These are phyloP conservation scores for Emmonsiellopsis sp. DNA, from an alignment of 2,329 filamentous ascomycete species.

Conservation along the genomic window DNA sequence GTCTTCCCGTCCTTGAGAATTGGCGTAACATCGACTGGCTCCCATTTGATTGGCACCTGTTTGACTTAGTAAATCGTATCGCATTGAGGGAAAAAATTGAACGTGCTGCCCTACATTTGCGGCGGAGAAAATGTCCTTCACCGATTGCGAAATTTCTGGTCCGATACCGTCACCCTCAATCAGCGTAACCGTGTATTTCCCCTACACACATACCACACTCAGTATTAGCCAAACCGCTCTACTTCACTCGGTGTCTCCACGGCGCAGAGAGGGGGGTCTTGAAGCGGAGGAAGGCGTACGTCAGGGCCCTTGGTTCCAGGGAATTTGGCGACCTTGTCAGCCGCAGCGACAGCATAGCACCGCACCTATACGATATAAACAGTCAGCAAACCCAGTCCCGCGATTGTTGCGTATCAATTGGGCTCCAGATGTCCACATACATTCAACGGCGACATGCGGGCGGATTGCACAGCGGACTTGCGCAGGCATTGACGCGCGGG, in stretches of 20 bases:
- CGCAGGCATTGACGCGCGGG: slow-evolving; percentile 74
- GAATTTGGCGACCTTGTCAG: slow-evolving; percentile 81
- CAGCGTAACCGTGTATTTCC: slow-evolving; percentile 89
- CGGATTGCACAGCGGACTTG: slow-evolving; percentile 44
- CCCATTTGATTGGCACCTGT: slow-evolving; percentile 89
- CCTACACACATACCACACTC: slow-evolving; percentile 43
- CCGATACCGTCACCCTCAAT: slow-evolving; percentile 99
- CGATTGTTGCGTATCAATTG: background rate
- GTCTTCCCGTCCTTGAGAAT: slow-evolving; percentile 92
- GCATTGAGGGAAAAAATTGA: background rate
- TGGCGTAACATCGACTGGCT: slow-evolving; percentile 91
- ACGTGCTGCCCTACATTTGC: slow-evolving; percentile 59
- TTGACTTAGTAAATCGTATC: slow-evolving; percentile 14
- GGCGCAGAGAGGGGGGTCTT: background rate
- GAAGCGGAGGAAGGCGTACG: slow-evolving; percentile 49
- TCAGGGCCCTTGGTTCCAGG: slow-evolving; percentile 80
- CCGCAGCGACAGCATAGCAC: slow-evolving; percentile 47
- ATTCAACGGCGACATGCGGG: slow-evolving; percentile 45
- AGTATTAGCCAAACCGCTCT: background rate
- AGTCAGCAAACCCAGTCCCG: slow-evolving; percentile 15
- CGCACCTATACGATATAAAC: slow-evolving; percentile 40
- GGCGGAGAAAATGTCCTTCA: slow-evolving; percentile 97
- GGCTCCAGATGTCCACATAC: slow-evolving; percentile 36
- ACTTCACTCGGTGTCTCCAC: background rate
- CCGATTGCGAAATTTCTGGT: slow-evolving; percentile 92